phyloP scores from a whole-genome alignment of 768 basidiomycete species.

The Cyclocybe aegerita region DNA sequence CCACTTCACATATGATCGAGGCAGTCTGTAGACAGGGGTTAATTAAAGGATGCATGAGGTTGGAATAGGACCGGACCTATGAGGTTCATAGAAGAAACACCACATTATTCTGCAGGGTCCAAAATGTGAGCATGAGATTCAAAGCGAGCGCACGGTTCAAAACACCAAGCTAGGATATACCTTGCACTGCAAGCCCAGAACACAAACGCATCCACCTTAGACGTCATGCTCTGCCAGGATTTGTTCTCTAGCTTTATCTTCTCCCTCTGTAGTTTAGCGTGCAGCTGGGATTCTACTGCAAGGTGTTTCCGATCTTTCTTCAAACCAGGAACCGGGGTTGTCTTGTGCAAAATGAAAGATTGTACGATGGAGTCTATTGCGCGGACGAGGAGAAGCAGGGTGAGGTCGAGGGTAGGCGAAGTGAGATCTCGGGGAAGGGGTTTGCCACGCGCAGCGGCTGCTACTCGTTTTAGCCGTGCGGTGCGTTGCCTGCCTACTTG shows the following conservation, averaged over 20 bases:
- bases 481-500: constrained; percentile 45
- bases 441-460: neutral
- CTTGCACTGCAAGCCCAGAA: constrained; percentile 82
- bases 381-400: constrained; percentile 64
- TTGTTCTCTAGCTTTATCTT: constrained; percentile 25
- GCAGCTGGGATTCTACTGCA: constrained; percentile 14
- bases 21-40: constrained; percentile 38
- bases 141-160: neutral
- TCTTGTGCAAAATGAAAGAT: constrained; percentile 37
- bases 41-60: constrained; percentile 7
- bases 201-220: constrained; percentile 61
- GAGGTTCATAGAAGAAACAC: constrained; percentile 82
- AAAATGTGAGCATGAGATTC: constrained; percentile 7
- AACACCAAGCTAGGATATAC: constrained; percentile 32
- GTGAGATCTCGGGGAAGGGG: constrained; percentile 14
- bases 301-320: neutral
- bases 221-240: constrained; percentile 30
- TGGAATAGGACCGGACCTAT: constrained; percentile 42
- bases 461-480: constrained; percentile 12
- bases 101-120: constrained; percentile 69
- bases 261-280: constrained; percentile 24
- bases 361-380: constrained; percentile 67
- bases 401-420: constrained; percentile 69
- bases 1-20: constrained; percentile 74
- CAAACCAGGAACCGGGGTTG: constrained; percentile 4